These are phyloP conservation scores for Venturia carpophila DNA, from an alignment of 2,329 filamentous ascomycete species.

Conservation along the genomic window DNA sequence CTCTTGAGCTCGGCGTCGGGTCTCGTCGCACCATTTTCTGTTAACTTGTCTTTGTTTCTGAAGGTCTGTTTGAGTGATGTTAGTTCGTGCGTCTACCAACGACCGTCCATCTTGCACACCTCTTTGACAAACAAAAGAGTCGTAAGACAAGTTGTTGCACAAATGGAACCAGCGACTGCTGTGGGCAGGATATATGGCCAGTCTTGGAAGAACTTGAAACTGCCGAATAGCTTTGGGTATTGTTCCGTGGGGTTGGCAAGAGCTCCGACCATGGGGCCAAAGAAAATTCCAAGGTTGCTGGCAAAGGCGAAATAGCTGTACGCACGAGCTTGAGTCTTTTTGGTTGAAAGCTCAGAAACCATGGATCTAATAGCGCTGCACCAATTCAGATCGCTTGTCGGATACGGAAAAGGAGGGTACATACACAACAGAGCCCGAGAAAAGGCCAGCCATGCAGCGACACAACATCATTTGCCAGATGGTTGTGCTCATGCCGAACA, in stretches of 20 bases:
- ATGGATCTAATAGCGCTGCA: conserved; percentile 62
- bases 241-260: conserved; percentile 60
- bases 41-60: not conserved
- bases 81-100: not conserved
- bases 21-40: not conserved
- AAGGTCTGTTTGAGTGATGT: not conserved
- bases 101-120: conserved; percentile 22
- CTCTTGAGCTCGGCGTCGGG: conserved; percentile 29
- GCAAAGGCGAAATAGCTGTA: conserved; percentile 73
- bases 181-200: conserved; percentile 61
- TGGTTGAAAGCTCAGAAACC: conserved; percentile 64
- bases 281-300: conserved; percentile 64
- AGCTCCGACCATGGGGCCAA: conserved; percentile 61
- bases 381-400: conserved; percentile 63
- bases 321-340: conserved; percentile 60
- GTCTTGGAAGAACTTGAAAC: conserved; percentile 49
- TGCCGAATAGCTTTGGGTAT: conserved; percentile 52
- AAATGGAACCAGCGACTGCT: conserved; percentile 49
- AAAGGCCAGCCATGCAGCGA: conserved; percentile 63
- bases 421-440: conserved; percentile 61
- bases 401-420: conserved; percentile 40
- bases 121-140: conserved; percentile 55
- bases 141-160: conserved; percentile 45
- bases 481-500: conserved; percentile 60
- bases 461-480: conserved; percentile 70